Conservation (phyloP, 345 rosid species). For the Erodium maritimum region DNA sequence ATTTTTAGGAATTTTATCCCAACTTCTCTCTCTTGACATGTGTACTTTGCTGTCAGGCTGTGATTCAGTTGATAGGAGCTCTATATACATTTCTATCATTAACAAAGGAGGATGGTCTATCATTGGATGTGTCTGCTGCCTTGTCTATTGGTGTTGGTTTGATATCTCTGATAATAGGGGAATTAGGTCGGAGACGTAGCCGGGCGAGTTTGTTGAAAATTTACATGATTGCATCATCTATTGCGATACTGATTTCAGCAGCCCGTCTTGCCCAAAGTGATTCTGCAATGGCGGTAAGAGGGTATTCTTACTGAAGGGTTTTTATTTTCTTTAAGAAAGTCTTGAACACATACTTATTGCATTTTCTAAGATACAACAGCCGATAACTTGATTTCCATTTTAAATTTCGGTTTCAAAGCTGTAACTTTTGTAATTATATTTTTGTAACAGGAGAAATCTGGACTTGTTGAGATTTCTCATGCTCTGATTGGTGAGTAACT, state of each 20-base stretch:
- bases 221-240: slow-evolving; percentile 28
- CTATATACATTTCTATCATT: slow-evolving; percentile 16
- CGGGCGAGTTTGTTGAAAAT: slow-evolving; percentile 33
- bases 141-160: slow-evolving; percentile 31
- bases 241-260: slow-evolving; percentile 22
- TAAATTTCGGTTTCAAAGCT: not conserved
- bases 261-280: slow-evolving; percentile 25
- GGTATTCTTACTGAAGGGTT: not conserved
- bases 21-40: not conserved
- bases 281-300: slow-evolving; percentile 31
- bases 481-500: slow-evolving; percentile 31
- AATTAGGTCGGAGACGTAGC: slow-evolving; percentile 51
- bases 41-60: too few relatives aligned
- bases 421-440: not conserved
- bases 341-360: too few relatives aligned
- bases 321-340: too few relatives aligned
- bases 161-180: slow-evolving; percentile 40
- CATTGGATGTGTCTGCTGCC: slow-evolving; percentile 11
- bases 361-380: too few relatives aligned
- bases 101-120: slow-evolving; percentile 3
- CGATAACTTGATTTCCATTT: not conserved
- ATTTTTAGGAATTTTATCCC: too few relatives aligned
- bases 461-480: slow-evolving; percentile 19
- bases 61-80: slow-evolving; percentile 24
- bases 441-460: slow-evolving; percentile 22